phyloP scores from a whole-genome alignment of 192 early-diverging fungal genomes.

The Gigaspora rosea region DNA sequence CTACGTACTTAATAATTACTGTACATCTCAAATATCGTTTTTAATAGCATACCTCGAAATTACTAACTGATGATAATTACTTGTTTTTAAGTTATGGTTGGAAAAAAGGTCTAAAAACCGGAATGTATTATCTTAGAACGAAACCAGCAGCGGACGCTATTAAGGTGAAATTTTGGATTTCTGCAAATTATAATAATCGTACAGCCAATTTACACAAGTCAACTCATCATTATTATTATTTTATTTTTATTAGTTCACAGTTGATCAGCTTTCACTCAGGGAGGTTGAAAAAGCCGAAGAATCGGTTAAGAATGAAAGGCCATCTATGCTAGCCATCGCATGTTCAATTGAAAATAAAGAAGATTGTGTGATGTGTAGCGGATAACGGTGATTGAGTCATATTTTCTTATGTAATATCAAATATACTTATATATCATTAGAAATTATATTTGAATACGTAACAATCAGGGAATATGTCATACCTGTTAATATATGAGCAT shows the following conservation, averaged over 20 bases:
- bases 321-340: slow-evolving; percentile 48
- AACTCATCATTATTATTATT: neutral
- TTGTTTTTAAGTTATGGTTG: slow-evolving; percentile 71
- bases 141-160: slow-evolving; percentile 95
- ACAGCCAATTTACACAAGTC: too few relatives aligned
- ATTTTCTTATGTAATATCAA: too few relatives aligned
- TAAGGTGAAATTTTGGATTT: slow-evolving; percentile 46
- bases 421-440: too few relatives aligned
- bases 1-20: neutral
- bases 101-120: slow-evolving; percentile 97
- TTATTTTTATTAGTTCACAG: slow-evolving; percentile 69
- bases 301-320: slow-evolving; percentile 32
- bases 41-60: too few relatives aligned
- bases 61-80: too few relatives aligned
- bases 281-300: slow-evolving; percentile 59
- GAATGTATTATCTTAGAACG: slow-evolving; percentile 98
- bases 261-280: slow-evolving; percentile 77
- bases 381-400: slow-evolving; percentile 42
- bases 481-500: too few relatives aligned
- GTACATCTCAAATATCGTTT: too few relatives aligned
- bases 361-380: slow-evolving; percentile 88
- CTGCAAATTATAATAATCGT: too few relatives aligned
- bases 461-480: too few relatives aligned
- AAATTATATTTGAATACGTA: too few relatives aligned
- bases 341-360: slow-evolving; percentile 95